Base-by-base conservation (phyloP, 1,284 basidiomycete species). In the Cryptococcus maquisensis region DNA sequence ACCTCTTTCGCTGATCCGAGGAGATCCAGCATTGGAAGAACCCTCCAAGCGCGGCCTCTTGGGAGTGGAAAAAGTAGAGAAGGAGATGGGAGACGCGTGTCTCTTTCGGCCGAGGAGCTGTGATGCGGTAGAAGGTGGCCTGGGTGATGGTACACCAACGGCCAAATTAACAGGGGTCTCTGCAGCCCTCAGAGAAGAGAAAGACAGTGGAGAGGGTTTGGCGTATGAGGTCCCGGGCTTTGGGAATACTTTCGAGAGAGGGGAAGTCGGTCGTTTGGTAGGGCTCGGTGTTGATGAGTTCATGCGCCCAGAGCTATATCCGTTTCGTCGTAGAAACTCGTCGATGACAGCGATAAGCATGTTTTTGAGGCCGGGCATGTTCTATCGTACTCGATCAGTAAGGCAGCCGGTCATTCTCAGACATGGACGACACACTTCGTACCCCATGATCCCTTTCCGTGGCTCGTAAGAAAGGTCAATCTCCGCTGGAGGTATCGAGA, bases 391-490 rank as follows among this genome's bases (percentile, higher is more conserved):
- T 41, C 41, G 36, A 12, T 24, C 20, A 40, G 37, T 3, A 46
- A 23, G 28, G 32, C 8, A n/a, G n/a, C 8, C 35, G 2, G 35
- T 16, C n/a, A 41, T 41, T n/a, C 40, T 20, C 7, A n/a, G n/a
- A n/a, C 39, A 18, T 21, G 24, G 2, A 35, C 63, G 16, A 42
- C 78, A 60, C 66, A 90, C 91, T 74, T 83, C 79, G 53, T 92
- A 79, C 49, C 85, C 82, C 28, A 92, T 79, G 6, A 79, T 69
- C 7, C 79, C 75, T 76, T 93, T 95, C 12, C 82, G 77, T 15
- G 90, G 89, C 60, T 89, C 88, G 23, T 91, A 69, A 55, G 83
- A 83, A 55, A 87, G 86, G 66, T 94, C 90, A 12, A 94, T 78
- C 28, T 84, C 77, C 18, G 78, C 74, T 1, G 83, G 74, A 40